Evolutionary conservation across 768 basidiomycete genomes (phyloP).

Genomic region (Amanita thiersii): DNA sequence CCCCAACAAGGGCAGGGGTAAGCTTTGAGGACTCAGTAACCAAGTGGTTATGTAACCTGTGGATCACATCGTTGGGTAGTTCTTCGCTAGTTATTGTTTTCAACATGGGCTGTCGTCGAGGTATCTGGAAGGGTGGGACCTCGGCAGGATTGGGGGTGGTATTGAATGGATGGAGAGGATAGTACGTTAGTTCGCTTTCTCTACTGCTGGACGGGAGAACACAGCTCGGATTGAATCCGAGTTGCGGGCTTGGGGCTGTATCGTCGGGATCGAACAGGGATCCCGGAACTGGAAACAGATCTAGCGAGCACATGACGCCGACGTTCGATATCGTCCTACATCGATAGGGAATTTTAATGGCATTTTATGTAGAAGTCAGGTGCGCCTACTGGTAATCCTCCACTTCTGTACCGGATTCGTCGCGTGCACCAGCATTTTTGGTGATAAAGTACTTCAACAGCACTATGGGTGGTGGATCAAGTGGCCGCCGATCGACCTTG

Average conservation of each 20-base stretch:
- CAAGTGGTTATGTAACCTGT: slow-evolving; percentile 24
- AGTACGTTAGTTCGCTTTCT: slow-evolving; percentile 22
- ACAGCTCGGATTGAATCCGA: not conserved
- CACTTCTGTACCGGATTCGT: slow-evolving; percentile 40
- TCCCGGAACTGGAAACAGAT: slow-evolving; percentile 57
- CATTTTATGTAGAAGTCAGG: not conserved
- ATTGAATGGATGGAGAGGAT: slow-evolving; percentile 29
- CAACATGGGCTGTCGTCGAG: slow-evolving; percentile 28
- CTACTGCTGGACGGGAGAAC: not conserved
- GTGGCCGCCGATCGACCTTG: slow-evolving; percentile 54
- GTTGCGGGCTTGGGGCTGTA: slow-evolving; percentile 5
- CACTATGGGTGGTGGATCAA: slow-evolving; percentile 58
- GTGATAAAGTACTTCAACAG: slow-evolving; percentile 45
- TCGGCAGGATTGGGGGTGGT: slow-evolving; percentile 17
- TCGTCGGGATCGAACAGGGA: slow-evolving; percentile 10
- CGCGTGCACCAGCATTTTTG: slow-evolving; percentile 26
- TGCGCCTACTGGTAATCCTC: slow-evolving; percentile 35
- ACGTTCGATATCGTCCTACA: slow-evolving; percentile 42
- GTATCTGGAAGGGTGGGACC: slow-evolving; percentile 25
- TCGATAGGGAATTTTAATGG: not conserved
- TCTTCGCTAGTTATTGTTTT: slow-evolving; percentile 19
- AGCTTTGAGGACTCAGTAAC: slow-evolving; percentile 32
- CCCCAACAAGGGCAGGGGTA: slow-evolving; percentile 51
- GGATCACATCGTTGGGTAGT: slow-evolving; percentile 22
- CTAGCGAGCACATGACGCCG: slow-evolving; percentile 65